phyloP scores from a whole-genome alignment of 2,329 filamentous ascomycete genomes.

The Delphinella strobiligena region DNA sequence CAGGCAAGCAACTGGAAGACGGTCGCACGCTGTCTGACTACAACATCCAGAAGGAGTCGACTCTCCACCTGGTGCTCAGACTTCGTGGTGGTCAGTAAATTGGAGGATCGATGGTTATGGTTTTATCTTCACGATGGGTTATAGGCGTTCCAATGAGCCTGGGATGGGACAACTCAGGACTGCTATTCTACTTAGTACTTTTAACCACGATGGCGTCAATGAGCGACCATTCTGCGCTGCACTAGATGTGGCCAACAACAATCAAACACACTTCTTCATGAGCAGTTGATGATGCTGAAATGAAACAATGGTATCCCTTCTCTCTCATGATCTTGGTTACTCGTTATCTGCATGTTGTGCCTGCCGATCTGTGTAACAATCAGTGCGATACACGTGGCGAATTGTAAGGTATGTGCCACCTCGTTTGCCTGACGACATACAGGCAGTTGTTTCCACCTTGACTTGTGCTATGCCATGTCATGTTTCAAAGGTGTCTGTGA shows the following conservation, averaged over 20 bases:
- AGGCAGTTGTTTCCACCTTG: too few species aligned
- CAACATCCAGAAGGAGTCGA: conserved; percentile 67
- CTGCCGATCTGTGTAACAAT: too few species aligned
- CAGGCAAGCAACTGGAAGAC: conserved; percentile 90
- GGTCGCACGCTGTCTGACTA: conserved; percentile 76
- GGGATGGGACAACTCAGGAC: not conserved
- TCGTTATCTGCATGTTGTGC: not conserved
- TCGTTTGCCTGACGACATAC: too few species aligned
- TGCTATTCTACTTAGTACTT: not conserved
- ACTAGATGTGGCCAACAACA: not conserved
- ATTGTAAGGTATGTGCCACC: too few species aligned
- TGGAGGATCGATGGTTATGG: not conserved
- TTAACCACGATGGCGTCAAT: not conserved
- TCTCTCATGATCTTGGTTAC: not conserved
- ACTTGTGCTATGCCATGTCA: too few species aligned
- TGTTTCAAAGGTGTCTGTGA: too few species aligned
- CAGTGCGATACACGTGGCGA: too few species aligned
- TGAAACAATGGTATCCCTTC: not conserved
- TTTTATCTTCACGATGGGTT: conserved; percentile 9
- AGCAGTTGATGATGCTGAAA: not conserved
- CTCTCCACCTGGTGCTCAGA: conserved; percentile 51
- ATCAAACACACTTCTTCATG: not conserved
- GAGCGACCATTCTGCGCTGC: not conserved
- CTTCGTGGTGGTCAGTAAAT: conserved; percentile 43
- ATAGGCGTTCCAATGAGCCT: conserved; percentile 3